phyloP scores from a whole-genome alignment of 192 early-diverging fungal genomes.

The Rhizoclosmatium sp. region DNA sequence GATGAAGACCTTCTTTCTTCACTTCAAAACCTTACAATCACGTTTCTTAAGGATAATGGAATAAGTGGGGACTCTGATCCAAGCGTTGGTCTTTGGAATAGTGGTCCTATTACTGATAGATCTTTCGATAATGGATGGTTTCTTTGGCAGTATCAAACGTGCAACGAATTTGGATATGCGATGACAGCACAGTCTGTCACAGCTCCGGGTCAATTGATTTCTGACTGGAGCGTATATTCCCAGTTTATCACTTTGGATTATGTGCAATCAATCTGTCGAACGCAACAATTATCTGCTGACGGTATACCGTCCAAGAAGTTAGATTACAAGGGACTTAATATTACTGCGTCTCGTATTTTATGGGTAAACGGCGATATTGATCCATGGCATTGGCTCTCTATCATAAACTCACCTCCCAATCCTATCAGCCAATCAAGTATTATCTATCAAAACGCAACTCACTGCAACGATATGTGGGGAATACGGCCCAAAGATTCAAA shows the following conservation, averaged over 20 bases:
- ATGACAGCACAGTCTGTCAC: slow-evolving; percentile 9
- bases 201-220: background rate
- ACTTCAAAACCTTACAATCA: slow-evolving; percentile 4
- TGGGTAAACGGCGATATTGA: slow-evolving; percentile 30
- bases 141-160: slow-evolving; percentile 24
- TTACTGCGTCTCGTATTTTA: slow-evolving; percentile 1
- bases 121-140: background rate
- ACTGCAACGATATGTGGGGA: slow-evolving; percentile 31
- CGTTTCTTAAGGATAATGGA: background rate
- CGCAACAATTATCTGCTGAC: background rate
- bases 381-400: slow-evolving; percentile 31
- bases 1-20: background rate
- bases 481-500: background rate
- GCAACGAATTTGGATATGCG: slow-evolving; percentile 31
- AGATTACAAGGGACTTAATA: slow-evolving; percentile 11
- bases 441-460: slow-evolving; percentile 24
- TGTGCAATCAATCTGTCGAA: background rate
- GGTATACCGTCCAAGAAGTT: background rate
- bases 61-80: slow-evolving; percentile 5
- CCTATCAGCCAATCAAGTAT: slow-evolving; percentile 1
- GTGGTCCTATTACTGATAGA: background rate
- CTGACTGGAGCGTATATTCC: slow-evolving; percentile 30
- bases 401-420: background rate
- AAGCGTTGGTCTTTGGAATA: background rate
- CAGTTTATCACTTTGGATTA: slow-evolving; percentile 5